phyloP scores from a whole-genome alignment of 495 filamentous ascomycete genomes.

The Talaromyces ruber region DNA sequence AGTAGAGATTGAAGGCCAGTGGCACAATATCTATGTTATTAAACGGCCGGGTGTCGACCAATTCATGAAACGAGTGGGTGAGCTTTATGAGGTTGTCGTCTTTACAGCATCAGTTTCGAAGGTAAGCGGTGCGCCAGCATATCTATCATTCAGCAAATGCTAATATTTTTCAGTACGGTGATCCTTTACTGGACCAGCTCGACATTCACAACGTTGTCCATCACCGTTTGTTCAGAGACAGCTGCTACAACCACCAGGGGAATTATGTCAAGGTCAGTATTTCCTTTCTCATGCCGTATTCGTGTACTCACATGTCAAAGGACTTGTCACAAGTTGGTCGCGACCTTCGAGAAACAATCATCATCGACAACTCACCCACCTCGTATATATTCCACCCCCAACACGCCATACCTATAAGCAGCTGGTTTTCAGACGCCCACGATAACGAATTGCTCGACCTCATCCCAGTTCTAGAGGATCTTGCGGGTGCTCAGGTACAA shows the following conservation, averaged over 20 bases:
- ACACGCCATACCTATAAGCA: slow-evolving; percentile 98
- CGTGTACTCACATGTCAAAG: slow-evolving; percentile 22
- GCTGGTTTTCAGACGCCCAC: slow-evolving; percentile 99
- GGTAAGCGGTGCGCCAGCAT: slow-evolving; percentile 41
- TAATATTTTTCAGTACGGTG: slow-evolving; percentile 64
- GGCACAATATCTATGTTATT: slow-evolving; percentile 99
- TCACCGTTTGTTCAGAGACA: slow-evolving; percentile 93
- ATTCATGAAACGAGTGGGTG: slow-evolving; percentile 97
- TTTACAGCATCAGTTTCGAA: slow-evolving; percentile 99
- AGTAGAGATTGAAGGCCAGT: slow-evolving; percentile 97
- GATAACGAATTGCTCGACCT: slow-evolving; percentile 98
- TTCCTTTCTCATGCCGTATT: neutral
- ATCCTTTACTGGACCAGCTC: slow-evolving; percentile 91
- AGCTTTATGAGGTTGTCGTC: slow-evolving; percentile 96
- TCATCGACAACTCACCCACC: slow-evolving; percentile 98
- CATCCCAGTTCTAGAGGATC: slow-evolving; percentile 96
- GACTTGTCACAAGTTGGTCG: slow-evolving; percentile 95
- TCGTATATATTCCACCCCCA: slow-evolving; percentile 99
- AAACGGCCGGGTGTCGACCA: slow-evolving; percentile 95
- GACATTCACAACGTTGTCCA: slow-evolving; percentile 97
- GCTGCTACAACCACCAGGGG: slow-evolving; percentile 98
- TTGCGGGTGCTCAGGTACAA: slow-evolving; percentile 75
- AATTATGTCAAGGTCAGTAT: slow-evolving; percentile 85
- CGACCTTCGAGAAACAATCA: slow-evolving; percentile 95
- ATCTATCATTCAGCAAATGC: neutral